phyloP scores from a whole-genome alignment of 129 eudicot genomes.

The Pittosporum tobira region DNA sequence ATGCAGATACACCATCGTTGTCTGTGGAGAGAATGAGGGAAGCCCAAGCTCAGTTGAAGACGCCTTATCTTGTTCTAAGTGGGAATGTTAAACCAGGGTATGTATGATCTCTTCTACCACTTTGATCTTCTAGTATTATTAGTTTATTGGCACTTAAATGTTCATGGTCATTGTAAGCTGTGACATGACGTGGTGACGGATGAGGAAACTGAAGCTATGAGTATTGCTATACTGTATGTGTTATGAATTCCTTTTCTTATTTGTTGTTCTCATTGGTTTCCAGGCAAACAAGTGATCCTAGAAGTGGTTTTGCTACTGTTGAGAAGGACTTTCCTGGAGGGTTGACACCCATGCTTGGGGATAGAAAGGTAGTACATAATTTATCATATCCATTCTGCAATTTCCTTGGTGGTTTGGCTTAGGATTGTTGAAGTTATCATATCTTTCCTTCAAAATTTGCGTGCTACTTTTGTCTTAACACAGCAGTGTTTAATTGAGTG shows the following conservation, averaged over 20 bases:
- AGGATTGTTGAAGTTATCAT: no score
- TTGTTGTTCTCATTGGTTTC: neutral
- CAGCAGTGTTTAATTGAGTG: neutral
- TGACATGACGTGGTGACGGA: no score
- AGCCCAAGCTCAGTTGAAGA: constrained; percentile 63
- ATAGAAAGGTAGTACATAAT: constrained; percentile 85
- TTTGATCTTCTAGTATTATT: neutral
- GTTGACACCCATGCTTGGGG: constrained; percentile 96
- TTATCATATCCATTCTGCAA: neutral
- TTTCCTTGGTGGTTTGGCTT: no score
- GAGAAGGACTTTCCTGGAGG: constrained; percentile 87
- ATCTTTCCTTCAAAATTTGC: no score
- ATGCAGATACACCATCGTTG: constrained; percentile 74
- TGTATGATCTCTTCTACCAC: constrained; percentile 4
- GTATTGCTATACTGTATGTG: neutral
- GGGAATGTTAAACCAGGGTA: constrained; percentile 98
- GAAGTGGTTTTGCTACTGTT: constrained; percentile 93
- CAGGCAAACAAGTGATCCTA: constrained; percentile 97
- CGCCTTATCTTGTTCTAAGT: constrained; percentile 88
- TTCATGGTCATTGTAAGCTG: no score
- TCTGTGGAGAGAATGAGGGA: constrained; percentile 96
- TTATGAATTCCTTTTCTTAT: neutral
- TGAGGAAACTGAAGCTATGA: neutral
- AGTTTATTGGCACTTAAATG: neutral
- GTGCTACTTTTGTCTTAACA: no score